Conservation (phyloP, 23 red algal genomes). For the Chondrus crispus region DNA sequence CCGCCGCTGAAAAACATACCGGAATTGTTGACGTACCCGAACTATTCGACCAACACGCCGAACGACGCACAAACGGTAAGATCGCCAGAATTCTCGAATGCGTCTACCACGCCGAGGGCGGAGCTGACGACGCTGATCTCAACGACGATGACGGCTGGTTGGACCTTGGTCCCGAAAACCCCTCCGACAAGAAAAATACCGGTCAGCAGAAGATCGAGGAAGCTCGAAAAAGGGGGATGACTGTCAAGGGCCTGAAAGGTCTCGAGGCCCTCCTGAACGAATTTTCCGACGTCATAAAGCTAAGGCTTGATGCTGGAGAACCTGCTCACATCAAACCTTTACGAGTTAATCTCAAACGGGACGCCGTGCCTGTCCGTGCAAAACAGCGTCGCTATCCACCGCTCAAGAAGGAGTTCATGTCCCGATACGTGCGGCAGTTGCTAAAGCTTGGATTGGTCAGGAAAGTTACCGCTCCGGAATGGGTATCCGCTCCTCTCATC, state of each 20-base stretch:
- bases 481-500: constrained; percentile 37
- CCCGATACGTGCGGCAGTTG: neutral
- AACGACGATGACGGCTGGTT: constrained; percentile 24
- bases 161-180: constrained; percentile 14
- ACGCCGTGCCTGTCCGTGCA: neutral
- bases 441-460: neutral
- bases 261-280: neutral
- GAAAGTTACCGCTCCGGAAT: constrained; percentile 11
- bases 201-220: neutral
- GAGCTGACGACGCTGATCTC: constrained; percentile 16
- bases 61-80: neutral
- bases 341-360: neutral
- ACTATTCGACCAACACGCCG: neutral
- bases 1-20: constrained; percentile 6
- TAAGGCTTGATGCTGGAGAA: neutral
- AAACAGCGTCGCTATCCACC: constrained; percentile 15
- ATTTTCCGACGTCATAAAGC: neutral
- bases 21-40: constrained; percentile 1
- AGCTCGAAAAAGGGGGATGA: neutral
- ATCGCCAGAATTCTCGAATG: neutral
- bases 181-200: neutral
- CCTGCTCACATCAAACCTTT: constrained; percentile 31
- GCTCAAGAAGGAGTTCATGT: constrained; percentile 12
- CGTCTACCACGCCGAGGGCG: constrained; percentile 22
- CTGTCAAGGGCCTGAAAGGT: neutral